A percentile compares a stretch with the other conserved stretches of the same genome.
phyloP scores from a whole-genome alignment of 176 grass and related monocot genomes.

The Phoenix dactylifera region DNA sequence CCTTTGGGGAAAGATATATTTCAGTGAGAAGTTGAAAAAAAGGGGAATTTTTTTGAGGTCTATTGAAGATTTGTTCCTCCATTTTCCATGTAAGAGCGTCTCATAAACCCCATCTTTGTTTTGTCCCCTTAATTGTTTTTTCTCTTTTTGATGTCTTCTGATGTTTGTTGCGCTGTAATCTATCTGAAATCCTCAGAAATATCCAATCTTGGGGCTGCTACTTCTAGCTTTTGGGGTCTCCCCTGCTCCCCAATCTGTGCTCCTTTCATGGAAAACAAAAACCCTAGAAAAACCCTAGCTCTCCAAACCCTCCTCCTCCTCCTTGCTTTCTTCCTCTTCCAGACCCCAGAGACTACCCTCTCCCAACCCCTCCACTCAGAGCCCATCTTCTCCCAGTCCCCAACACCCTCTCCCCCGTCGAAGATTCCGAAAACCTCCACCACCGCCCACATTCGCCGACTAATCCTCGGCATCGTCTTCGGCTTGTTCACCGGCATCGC shows the following conservation, averaged over 20 bases:
- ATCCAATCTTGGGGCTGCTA: too few relatives aligned
- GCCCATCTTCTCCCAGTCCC: constrained; percentile 37
- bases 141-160: too few relatives aligned
- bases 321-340: constrained; percentile 23
- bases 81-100: too few relatives aligned
- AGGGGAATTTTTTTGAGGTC: too few relatives aligned
- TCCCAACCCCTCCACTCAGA: constrained; percentile 57
- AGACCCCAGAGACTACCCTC: constrained; percentile 8
- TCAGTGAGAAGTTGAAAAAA: too few relatives aligned
- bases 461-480: constrained; percentile 73
- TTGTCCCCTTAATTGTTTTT: too few relatives aligned
- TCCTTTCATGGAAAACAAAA: constrained; percentile 42
- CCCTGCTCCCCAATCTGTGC: neutral
- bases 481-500: constrained; percentile 75
- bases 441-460: constrained; percentile 42
- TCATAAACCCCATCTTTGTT: too few relatives aligned
- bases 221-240: neutral
- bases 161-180: too few relatives aligned
- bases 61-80: too few relatives aligned
- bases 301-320: constrained; percentile 14
- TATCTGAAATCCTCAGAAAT: too few relatives aligned
- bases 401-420: constrained; percentile 23
- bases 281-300: constrained; percentile 62
- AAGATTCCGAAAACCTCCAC: constrained; percentile 32
- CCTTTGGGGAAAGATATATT: too few relatives aligned